Conservation (phyloP, 2,329 filamentous ascomycete species). For the Botrytis pseudocinerea region DNA sequence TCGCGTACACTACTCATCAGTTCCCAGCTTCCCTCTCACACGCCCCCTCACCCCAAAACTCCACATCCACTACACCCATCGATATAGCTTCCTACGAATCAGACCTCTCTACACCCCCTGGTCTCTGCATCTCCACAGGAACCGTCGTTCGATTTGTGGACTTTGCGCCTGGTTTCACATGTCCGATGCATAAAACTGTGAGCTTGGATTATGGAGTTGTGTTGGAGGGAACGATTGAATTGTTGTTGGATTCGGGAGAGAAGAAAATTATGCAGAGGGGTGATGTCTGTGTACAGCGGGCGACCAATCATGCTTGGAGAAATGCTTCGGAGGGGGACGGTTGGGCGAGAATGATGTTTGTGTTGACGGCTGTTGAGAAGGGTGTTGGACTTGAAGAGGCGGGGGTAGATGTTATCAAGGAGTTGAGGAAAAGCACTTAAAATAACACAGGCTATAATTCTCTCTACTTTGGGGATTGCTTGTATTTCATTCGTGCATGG, state of each 20-base stretch:
- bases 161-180: slow-evolving; percentile 28
- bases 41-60: background rate
- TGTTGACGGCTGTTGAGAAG: slow-evolving; percentile 28
- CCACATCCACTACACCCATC: slow-evolving; percentile 14
- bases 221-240: slow-evolving; percentile 44
- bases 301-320: slow-evolving; percentile 48
- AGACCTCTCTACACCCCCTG: slow-evolving; percentile 31
- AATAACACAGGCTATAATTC: too few species aligned
- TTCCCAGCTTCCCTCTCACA: slow-evolving; percentile 29
- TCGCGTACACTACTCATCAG: slow-evolving; percentile 31
- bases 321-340: slow-evolving; percentile 31
- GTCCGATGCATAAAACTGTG: slow-evolving; percentile 47
- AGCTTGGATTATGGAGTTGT: slow-evolving; percentile 48
- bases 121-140: slow-evolving; percentile 29
- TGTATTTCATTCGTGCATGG: background rate
- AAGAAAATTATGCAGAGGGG: slow-evolving; percentile 44
- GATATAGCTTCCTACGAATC: slow-evolving; percentile 30
- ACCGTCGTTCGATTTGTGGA: slow-evolving; percentile 36
- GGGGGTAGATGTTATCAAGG: slow-evolving; percentile 25
- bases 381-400: slow-evolving; percentile 28
- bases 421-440: background rate
- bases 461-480: accelerated
- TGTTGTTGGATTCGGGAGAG: slow-evolving; percentile 46
- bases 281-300: slow-evolving; percentile 48
- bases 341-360: slow-evolving; percentile 38